Base-by-base conservation (phyloP, 2,329 filamentous ascomycete genomes). In the Knufia fluminis region DNA sequence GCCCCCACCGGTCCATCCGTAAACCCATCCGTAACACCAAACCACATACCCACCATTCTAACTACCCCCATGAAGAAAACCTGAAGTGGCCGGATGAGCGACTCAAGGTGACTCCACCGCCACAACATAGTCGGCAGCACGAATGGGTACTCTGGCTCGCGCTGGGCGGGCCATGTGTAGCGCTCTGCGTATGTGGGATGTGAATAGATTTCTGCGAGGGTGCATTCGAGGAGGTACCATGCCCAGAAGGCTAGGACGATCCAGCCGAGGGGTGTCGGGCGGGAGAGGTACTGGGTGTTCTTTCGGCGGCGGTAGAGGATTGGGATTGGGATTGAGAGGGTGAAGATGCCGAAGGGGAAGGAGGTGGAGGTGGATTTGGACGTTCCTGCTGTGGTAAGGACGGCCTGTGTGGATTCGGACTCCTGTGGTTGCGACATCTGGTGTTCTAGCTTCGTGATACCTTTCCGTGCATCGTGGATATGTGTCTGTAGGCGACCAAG, bases 121-220 rank as follows among this genome's bases (percentile, higher is more conserved):
- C 63, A 75, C 2, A 78, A 50, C 59, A 80, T 68, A 2, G 75
- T 79, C 2, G 75, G 74, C 3, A 78, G 67, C 3, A 78, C 76
- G 52, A 72, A 77, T 0, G 78, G 78, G 45, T 72, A 76, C 19
- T 65, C 59, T 0, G 78, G 78, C 53, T 77, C 65, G 17, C 69
- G 69, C 38, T 71, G 65, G 28, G 77, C 64, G 47, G 72, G 75
- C 19, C 71, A 73, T 31, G 68, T 62, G 55, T 77, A 78, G 6
- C 59, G 66, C 10, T 64, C 56, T 3, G 75, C 71, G 51, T 75
- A 71, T 6, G 64, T 54, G 2, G 71, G 72, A 42, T 76, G 72
- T 58, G 73, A 77, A 61, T 74, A 78, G 23, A 68, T 62, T 31
- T 74, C 70, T 54, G 71, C 73, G 60, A 76, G 69, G 31, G 67